Evolutionary conservation across 2,329 filamentous ascomycete species (phyloP).

Genomic region (Aspergillus thermomutatus): DNA sequence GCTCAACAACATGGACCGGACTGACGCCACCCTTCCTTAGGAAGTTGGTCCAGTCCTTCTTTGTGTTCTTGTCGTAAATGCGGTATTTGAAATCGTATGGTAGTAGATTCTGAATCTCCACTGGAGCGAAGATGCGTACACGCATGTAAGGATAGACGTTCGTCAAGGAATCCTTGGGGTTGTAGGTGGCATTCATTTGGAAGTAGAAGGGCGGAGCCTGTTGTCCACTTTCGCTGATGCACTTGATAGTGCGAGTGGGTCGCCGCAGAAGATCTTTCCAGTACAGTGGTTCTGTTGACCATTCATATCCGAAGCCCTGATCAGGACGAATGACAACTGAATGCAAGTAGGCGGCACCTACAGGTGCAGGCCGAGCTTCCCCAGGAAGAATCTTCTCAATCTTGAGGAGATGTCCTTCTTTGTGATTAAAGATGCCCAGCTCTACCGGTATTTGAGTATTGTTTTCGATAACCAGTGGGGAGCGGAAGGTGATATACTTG

Average conservation of each 20-base stretch:
- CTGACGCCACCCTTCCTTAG: constrained; percentile 93
- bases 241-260: constrained; percentile 83
- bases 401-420: constrained; percentile 86
- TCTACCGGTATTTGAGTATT: constrained; percentile 95
- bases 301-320: constrained; percentile 92
- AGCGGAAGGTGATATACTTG: constrained; percentile 95
- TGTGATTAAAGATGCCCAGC: constrained; percentile 81
- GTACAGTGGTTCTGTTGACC: constrained; percentile 85
- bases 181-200: constrained; percentile 83
- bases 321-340: constrained; percentile 84
- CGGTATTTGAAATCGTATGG: constrained; percentile 99
- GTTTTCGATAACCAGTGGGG: constrained; percentile 88
- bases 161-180: constrained; percentile 77
- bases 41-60: constrained; percentile 99
- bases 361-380: constrained; percentile 82
- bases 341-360: constrained; percentile 88
- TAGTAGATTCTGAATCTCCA: constrained; percentile 90
- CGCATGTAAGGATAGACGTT: constrained; percentile 92
- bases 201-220: constrained; percentile 85
- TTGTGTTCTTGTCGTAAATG: constrained; percentile 97
- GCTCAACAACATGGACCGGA: constrained; percentile 92
- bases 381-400: constrained; percentile 97
- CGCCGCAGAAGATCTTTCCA: constrained; percentile 88
- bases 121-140: constrained; percentile 82
- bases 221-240: constrained; percentile 79